Evolutionary conservation across 1,139 yeast species (phyloP), one percentile per base, ranked within the genome.

Genomic region (Sugiyamaella sp.): DNA sequence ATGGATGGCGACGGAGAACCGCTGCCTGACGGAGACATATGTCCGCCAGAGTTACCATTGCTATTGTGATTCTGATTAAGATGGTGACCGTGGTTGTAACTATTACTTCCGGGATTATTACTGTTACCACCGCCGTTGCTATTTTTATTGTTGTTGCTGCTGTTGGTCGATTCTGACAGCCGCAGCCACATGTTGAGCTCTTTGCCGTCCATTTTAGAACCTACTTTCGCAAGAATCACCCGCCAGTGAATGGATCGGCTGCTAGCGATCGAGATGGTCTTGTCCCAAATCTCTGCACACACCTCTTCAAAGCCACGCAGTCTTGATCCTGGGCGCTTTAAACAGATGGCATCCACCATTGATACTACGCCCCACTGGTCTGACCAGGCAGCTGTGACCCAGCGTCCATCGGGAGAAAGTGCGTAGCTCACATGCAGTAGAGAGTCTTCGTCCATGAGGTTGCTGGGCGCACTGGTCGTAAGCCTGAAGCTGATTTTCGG

Each of bases 311-410:
- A 75, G 0, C 69, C 63, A 19, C 71, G 54, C 5, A 64, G 57
- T 19, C 64, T 59, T 2, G 59, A 56, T 9, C 64, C 60, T 5
- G 58, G 56, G 2, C 62, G 60, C 43, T 54, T 45, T 40, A 69
- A 71, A 60, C 79, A 75, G 39, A 80, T 66, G 2, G 91, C 80
- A 60, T 84, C 86, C 1, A 85, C 79, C 54, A 77, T 77, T 6
- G 85, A 80, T 5, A 81, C 77, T 8, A 75, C 75, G 0, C 97
- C 97, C 64, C 80, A 78, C 49, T 93, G 93, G 65, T 91, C 97
- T 0, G 95, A 79, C 95, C 97, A 89, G 0, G 96, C 86, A 0
- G 89, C 95, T 24, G 85, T 82, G 47, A 89, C 76, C 97, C 97
- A 91, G 55, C 80, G 82, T 58, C 82, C 84, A 66, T 91, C 97